Evolutionary conservation across 1,139 yeast species (phyloP), one percentile per base, ranked within the genome.

Genomic region (Suhomyces taliae): DNA sequence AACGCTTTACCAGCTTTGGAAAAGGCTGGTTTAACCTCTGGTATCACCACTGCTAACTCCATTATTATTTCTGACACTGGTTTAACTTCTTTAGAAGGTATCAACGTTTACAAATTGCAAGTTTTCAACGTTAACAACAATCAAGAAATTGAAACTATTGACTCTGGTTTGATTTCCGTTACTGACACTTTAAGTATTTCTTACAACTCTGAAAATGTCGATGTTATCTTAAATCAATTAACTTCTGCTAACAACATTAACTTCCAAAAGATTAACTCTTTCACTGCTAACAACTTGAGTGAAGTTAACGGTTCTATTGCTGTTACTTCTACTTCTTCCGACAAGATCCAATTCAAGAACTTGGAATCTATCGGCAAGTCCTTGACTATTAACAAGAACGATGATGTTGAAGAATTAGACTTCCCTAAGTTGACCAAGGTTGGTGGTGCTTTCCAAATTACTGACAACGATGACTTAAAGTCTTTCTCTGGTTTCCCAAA

Each of bases 381-480:
- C 54, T 80, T 93, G 64, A 76, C 95, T 56, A 75, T 93, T 65
- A 75, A 75, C 66, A 76, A 85, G 61, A 93, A 93, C 79, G 78
- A 79, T 50, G 79, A 86, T 50, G 82, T 93, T 68, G 79, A 81
- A 61, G 81, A 77, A 61, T 61, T 88, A 51, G 83, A 85, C 56
- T 87, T 90, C 80, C 78, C 89, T 50, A 66, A 77, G 64, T 82
- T 93, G 71, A 75, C 82, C 53, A 56, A 80, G 41, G 76, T 93
- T 63, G 89, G 89, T 65, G 98, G 98, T 80, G 95, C 90, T 69
- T 86, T 93, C 70, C 85, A 81, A 65, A 76, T 93, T 65, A 82
- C 87, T 56, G 90, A 90, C 83, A 93, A 93, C 84, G 75, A 87
- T 55, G 70, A 79, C 53, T 83, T 91, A 67, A 69, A 66, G 48